Conservation (phyloP, 495 filamentous ascomycete genomes). For the Penicillium turbatum region DNA sequence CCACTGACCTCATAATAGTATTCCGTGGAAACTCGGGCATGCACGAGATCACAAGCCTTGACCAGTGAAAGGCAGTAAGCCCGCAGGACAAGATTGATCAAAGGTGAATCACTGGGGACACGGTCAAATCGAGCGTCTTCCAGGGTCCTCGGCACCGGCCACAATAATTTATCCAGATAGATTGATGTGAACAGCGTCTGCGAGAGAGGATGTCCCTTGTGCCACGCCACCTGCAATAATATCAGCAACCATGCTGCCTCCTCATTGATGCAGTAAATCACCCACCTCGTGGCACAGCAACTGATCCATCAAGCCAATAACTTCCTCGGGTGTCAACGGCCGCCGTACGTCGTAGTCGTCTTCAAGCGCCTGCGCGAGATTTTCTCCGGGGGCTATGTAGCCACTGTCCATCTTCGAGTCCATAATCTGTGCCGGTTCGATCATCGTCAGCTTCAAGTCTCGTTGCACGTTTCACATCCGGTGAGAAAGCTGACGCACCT, state of each 20-base stretch:
- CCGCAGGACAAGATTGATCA: slow-evolving; percentile 65
- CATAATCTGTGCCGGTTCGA: slow-evolving; percentile 67
- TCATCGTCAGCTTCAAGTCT: slow-evolving; percentile 13
- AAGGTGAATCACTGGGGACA: slow-evolving; percentile 39
- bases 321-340: slow-evolving; percentile 67
- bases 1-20: slow-evolving; percentile 80
- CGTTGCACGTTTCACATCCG: slow-evolving; percentile 2
- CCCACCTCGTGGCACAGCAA: slow-evolving; percentile 80
- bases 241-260: slow-evolving; percentile 17
- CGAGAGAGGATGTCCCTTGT: slow-evolving; percentile 87
- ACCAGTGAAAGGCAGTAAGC: slow-evolving; percentile 84
- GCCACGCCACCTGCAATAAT: slow-evolving; percentile 80
- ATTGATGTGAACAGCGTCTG: slow-evolving; percentile 94
- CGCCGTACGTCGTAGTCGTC: slow-evolving; percentile 77
- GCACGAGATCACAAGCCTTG: slow-evolving; percentile 78
- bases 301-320: slow-evolving; percentile 92
- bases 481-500: slow-evolving; percentile 55
- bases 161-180: slow-evolving; percentile 81
- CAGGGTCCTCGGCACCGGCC: slow-evolving; percentile 60
- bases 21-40: slow-evolving; percentile 66
- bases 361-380: slow-evolving; percentile 55
- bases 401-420: slow-evolving; percentile 98
- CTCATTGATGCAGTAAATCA: slow-evolving; percentile 4
- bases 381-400: slow-evolving; percentile 67
- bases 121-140: slow-evolving; percentile 65